Percentiles rank a stretch among this genome's conserved stretches.
Conservation (phyloP, 345 rosid species). For the Citrus trifoliata region DNA sequence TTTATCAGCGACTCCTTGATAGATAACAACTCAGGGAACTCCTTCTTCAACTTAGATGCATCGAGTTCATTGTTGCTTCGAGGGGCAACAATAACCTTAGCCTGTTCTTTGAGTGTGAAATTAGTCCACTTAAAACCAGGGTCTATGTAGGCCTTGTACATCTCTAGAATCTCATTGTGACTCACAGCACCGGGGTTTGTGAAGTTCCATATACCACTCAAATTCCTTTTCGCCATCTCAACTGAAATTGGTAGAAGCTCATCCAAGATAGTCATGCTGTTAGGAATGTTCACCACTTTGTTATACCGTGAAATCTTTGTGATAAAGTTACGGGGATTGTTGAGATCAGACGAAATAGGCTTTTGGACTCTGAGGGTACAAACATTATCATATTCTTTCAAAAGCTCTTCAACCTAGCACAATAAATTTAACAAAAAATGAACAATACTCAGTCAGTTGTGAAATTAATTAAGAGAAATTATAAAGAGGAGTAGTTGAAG, state of each 20-base stretch:
- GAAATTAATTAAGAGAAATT: neutral
- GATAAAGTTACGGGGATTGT: conserved; percentile 70
- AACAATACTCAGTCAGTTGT: neutral
- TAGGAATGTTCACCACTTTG: conserved; percentile 80
- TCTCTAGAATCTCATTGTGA: conserved; percentile 72
- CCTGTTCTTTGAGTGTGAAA: conserved; percentile 66
- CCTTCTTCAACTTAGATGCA: conserved; percentile 61
- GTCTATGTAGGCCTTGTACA: conserved; percentile 69
- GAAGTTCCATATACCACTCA: conserved; percentile 76
- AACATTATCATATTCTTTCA: conserved; percentile 63
- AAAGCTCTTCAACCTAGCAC: conserved; percentile 65
- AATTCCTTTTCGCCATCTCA: conserved; percentile 76
- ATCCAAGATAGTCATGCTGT: conserved; percentile 75
- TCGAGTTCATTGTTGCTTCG: conserved; percentile 83
- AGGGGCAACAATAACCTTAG: conserved; percentile 70
- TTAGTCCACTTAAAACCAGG: conserved; percentile 58
- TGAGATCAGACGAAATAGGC: conserved; percentile 80
- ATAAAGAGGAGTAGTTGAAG: neutral
- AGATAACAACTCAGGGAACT: conserved; percentile 64
- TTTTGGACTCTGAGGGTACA: conserved; percentile 70
- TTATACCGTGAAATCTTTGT: conserved; percentile 64
- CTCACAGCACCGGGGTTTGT: conserved; percentile 80
- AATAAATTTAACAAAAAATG: neutral
- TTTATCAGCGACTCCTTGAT: conserved; percentile 70
- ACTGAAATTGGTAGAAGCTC: conserved; percentile 73